These are phyloP conservation scores for Remersonia thermophila DNA, from an alignment of 2,329 filamentous ascomycete genomes.

Conservation along the genomic window DNA sequence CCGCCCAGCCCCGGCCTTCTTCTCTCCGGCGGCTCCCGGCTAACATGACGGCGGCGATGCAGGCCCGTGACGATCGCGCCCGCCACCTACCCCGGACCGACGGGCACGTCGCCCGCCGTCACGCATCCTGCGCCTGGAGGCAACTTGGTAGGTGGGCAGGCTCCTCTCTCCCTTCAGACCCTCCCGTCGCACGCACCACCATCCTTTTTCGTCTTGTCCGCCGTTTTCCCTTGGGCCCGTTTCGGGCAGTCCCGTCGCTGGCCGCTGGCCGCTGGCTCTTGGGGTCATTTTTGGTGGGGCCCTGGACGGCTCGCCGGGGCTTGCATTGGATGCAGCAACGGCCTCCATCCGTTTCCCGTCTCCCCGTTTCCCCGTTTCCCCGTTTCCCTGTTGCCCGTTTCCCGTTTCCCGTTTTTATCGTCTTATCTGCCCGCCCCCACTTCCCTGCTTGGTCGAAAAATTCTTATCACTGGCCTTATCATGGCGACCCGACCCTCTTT, in stretches of 20 bases:
- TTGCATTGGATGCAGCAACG: constrained; percentile 5
- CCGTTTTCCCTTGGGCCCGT: not conserved
- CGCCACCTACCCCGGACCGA: constrained; percentile 14
- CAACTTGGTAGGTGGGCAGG: constrained; percentile 26
- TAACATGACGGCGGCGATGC: constrained; percentile 11
- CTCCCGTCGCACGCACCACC: not conserved
- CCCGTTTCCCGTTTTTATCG: not conserved
- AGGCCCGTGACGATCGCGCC: constrained; percentile 17
- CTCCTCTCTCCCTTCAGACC: not conserved
- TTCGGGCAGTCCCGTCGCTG: not conserved
- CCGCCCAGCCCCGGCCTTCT: too few species aligned
- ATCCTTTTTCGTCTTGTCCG: not conserved
- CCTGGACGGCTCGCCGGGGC: too few species aligned
- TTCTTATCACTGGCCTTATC: constrained; percentile 19
- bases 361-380: constrained; percentile 6
- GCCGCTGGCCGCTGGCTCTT: not conserved
- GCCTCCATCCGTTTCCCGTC: too few species aligned
- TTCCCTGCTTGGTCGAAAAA: constrained; percentile 15
- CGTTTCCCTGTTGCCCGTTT: constrained; percentile 9
- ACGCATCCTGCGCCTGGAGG: constrained; percentile 25
- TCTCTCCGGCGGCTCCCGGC: constrained; percentile 1
- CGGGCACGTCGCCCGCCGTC: constrained; percentile 27
- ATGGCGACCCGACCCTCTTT: constrained; percentile 8
- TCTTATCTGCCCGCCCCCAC: constrained; percentile 13
- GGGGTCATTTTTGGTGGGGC: too few species aligned